These are phyloP conservation scores for Xylaria nigripes DNA, from an alignment of 495 filamentous ascomycete genomes.

Conservation along the genomic window DNA sequence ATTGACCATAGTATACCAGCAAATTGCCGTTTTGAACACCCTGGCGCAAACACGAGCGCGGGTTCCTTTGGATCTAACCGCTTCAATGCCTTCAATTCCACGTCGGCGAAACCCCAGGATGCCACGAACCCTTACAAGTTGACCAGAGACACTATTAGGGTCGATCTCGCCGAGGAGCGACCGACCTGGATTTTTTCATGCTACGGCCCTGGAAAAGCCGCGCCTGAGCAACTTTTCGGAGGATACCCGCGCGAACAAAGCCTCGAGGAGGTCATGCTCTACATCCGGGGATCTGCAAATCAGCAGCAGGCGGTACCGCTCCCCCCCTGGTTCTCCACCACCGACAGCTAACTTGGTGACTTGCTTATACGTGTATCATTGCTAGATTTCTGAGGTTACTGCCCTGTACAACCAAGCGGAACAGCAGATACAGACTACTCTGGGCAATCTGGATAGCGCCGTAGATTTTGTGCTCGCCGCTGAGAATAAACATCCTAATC, in stretches of 20 bases:
- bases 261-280: slow-evolving; percentile 69
- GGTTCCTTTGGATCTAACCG: slow-evolving; percentile 26
- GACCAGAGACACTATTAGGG: slow-evolving; percentile 46
- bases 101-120: slow-evolving; percentile 11
- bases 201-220: slow-evolving; percentile 64
- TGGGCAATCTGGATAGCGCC: slow-evolving; percentile 62
- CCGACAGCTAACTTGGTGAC: background rate
- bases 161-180: slow-evolving; percentile 58
- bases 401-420: slow-evolving; percentile 49
- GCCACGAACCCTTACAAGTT: slow-evolving; percentile 38
- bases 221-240: slow-evolving; percentile 72
- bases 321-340: background rate
- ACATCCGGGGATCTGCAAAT: slow-evolving; percentile 57
- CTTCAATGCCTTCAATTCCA: slow-evolving; percentile 25
- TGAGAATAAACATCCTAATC: slow-evolving; percentile 69
- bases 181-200: slow-evolving; percentile 79
- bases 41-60: slow-evolving; percentile 21
- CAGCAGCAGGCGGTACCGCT: slow-evolving; percentile 49
- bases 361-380: background rate
- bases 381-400: slow-evolving; percentile 52
- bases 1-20: slow-evolving; percentile 19
- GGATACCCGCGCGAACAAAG: slow-evolving; percentile 72
- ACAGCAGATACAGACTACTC: slow-evolving; percentile 58
- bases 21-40: slow-evolving; percentile 41
- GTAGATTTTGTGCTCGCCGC: slow-evolving; percentile 62